A percentile compares a stretch with the other conserved stretches of the same genome.
phyloP scores from a whole-genome alignment of 1,284 basidiomycete genomes.

The Cryptococcus floricola region DNA sequence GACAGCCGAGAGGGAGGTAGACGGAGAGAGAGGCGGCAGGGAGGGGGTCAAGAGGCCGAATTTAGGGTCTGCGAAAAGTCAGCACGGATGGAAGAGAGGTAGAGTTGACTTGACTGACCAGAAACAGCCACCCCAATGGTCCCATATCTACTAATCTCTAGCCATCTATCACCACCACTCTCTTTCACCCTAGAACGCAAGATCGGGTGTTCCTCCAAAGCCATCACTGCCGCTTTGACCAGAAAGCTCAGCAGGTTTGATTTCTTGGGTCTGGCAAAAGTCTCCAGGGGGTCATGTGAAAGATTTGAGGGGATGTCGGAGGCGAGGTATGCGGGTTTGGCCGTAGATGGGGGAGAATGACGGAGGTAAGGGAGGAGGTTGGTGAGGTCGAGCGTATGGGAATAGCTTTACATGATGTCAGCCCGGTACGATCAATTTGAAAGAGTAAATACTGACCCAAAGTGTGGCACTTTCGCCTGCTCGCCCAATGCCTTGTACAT shows the following conservation, averaged over 20 bases:
- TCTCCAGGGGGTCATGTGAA: slow-evolving; percentile 40
- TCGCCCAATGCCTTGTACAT: slow-evolving; percentile 86
- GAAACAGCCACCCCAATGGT: slow-evolving; percentile 42
- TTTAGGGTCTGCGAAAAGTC: slow-evolving; percentile 60
- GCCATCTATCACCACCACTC: slow-evolving; percentile 25
- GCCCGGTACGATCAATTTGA: neutral
- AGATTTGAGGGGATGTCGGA: slow-evolving; percentile 56
- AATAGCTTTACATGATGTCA: slow-evolving; percentile 32
- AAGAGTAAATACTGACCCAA: slow-evolving; percentile 56
- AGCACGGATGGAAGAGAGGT: neutral
- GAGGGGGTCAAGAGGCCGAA: slow-evolving; percentile 80
- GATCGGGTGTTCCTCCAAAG: slow-evolving; percentile 62
- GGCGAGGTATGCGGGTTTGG: slow-evolving; percentile 48
- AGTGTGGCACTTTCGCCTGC: slow-evolving; percentile 61
- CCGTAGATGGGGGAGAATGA: slow-evolving; percentile 54
- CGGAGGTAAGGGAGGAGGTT: slow-evolving; percentile 67
- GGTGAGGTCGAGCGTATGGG: slow-evolving; percentile 78
- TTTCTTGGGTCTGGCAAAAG: slow-evolving; percentile 18
- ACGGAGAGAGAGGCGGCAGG: slow-evolving; percentile 59
- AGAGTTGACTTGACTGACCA: slow-evolving; percentile 21
- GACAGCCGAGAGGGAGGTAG: slow-evolving; percentile 61
- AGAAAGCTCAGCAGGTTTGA: slow-evolving; percentile 81
- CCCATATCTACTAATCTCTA: slow-evolving; percentile 37
- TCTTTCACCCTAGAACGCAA: slow-evolving; percentile 34
- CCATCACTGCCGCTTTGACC: slow-evolving; percentile 74